Conservation (phyloP, 2,329 filamentous ascomycete genomes). For the Hymenoscyphus repandus region DNA sequence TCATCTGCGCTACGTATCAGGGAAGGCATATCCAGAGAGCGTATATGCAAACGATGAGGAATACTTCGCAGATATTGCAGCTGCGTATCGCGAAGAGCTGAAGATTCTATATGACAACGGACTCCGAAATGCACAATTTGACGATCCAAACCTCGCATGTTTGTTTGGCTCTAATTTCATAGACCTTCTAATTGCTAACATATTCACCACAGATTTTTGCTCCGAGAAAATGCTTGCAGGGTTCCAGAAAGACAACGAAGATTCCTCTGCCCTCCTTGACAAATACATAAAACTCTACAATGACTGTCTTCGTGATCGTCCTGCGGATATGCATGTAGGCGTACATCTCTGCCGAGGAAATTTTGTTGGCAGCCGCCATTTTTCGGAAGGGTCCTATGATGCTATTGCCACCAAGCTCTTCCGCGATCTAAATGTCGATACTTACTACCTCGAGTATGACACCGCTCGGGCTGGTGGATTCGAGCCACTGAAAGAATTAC, state of each 20-base stretch:
- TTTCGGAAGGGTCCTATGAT: conserved; percentile 63
- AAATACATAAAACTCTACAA: conserved; percentile 72
- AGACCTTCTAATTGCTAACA: background rate
- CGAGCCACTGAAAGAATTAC: conserved; percentile 57
- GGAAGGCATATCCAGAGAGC: conserved; percentile 45
- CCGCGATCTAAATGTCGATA: conserved; percentile 56
- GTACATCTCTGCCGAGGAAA: conserved; percentile 68
- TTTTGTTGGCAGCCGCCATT: conserved; percentile 63
- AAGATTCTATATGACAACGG: conserved; percentile 49
- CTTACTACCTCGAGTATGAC: conserved; percentile 68
- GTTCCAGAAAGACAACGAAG: conserved; percentile 54
- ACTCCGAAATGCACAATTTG: conserved; percentile 48
- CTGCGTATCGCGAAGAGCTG: conserved; percentile 47
- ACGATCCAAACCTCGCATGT: conserved; percentile 60
- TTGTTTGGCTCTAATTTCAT: conserved; percentile 30
- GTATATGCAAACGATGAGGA: conserved; percentile 48
- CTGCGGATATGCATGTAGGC: conserved; percentile 68
- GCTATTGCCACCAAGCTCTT: conserved; percentile 64
- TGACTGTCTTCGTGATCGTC: conserved; percentile 58
- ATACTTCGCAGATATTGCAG: conserved; percentile 50
- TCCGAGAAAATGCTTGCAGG: conserved; percentile 65
- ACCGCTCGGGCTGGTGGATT: conserved; percentile 60
- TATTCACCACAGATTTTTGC: conserved; percentile 56
- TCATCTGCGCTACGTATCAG: conserved; percentile 56
- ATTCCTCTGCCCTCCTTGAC: background rate